Percentiles rank a stretch among this genome's conserved stretches.
phyloP scores from a whole-genome alignment of 305 asterid genomes.

The Fraxinus sp. region DNA sequence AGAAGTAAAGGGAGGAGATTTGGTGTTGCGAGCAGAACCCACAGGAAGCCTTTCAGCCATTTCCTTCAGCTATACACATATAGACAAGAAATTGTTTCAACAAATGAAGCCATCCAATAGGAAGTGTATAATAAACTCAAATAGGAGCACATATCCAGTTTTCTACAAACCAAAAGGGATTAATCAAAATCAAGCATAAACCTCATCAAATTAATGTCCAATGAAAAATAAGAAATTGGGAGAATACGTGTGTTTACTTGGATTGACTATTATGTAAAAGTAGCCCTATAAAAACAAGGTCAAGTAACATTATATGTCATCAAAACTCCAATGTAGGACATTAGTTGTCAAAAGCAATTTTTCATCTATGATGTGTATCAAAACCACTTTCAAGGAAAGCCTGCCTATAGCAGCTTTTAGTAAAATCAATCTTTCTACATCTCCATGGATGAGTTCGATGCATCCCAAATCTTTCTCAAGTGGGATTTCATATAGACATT shows the following conservation, averaged over 20 bases:
- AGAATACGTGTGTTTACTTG: background rate
- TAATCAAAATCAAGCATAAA: background rate
- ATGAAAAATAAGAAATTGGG: background rate
- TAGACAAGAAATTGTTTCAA: constrained; percentile 20
- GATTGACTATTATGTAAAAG: background rate
- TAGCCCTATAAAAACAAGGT: background rate
- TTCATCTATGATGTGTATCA: background rate
- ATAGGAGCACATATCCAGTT: background rate
- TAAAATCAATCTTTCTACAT: background rate
- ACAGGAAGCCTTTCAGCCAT: constrained; percentile 92
- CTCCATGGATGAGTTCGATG: background rate
- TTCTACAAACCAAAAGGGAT: background rate
- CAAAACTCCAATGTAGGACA: background rate
- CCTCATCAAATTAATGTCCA: background rate
- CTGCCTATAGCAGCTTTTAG: background rate
- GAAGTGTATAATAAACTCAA: background rate
- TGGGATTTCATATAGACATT: background rate
- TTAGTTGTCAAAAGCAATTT: background rate
- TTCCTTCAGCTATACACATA: constrained; percentile 66
- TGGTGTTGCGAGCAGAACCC: constrained; percentile 65
- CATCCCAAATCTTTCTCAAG: background rate
- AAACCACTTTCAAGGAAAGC: background rate
- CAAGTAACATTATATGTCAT: background rate
- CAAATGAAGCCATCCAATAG: constrained; percentile 19
- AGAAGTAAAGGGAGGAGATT: constrained; percentile 52